Base-by-base conservation (phyloP, 1,284 basidiomycete genomes). In the Ganoderma lucidum region DNA sequence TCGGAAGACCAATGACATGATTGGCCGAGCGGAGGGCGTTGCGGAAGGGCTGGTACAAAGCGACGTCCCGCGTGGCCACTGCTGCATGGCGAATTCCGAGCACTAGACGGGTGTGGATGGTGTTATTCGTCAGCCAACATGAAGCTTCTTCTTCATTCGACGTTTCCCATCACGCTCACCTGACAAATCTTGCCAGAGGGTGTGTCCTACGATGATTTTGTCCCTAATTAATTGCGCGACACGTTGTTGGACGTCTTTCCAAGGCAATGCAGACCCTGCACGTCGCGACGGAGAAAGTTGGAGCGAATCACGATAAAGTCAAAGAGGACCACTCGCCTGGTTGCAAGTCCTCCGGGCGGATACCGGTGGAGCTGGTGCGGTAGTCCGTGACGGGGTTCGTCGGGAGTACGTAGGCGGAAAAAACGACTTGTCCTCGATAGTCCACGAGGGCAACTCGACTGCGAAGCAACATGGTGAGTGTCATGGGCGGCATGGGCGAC, bases 41-140 rank as follows among this genome's bases (percentile, higher is more conserved):
- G 76, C 91, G 86, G 77, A 94, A 94, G 1, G 93, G 93, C 82
- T 90, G 88, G 80, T 93, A 95, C 41, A 95, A 80, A 2, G 89
- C 93, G 56, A 93, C 91, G 74, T 95, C 93, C 66, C 93, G 87
- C n/a, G 93, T 94, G 63, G 85, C 84, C n/a, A 91, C 88, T 12
- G 93, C 92, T 32, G 89, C 87, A 79, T 94, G 93, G 15, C 92
- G 90, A 70, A 95, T 89, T n/a, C 93, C 93, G 64, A 94, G 85
- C 28, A 95, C 93, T 93, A 70, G 67, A 58, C 68, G 60, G 69
- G 64, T 59, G 56, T 32, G 35, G 56, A 59, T 59, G 23, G 35
- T n/a, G 12, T 59, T n/a, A 39, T 59, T 39, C 56, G 62, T 64
- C 28, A 64, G 61, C 48, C 60, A 51, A 51, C 48, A 28, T 10